phyloP scores from a whole-genome alignment of 148 eudicot species.

The Talinum fruticosum region DNA sequence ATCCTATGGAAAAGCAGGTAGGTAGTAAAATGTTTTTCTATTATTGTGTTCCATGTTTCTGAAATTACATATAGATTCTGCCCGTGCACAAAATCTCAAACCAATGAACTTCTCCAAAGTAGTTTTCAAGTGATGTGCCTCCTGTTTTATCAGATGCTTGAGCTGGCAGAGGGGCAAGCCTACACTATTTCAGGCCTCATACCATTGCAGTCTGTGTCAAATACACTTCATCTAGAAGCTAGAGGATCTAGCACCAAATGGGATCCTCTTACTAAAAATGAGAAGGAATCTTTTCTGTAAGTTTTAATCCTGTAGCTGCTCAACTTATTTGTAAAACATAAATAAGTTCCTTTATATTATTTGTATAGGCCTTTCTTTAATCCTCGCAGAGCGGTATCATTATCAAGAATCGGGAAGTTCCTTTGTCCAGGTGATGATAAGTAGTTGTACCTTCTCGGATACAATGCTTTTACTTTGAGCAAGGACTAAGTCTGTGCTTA shows the following conservation, averaged over 20 bases:
- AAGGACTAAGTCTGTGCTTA: conserved; percentile 8
- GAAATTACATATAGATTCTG: background rate
- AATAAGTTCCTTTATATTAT: conserved; percentile 16
- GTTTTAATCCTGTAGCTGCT: conserved; percentile 24
- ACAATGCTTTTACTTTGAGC: conserved; percentile 13
- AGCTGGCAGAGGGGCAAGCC: conserved; percentile 77
- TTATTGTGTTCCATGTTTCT: background rate
- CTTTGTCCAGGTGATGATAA: conserved; percentile 62
- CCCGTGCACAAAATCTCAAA: conserved; percentile 2
- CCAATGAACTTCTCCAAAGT: background rate
- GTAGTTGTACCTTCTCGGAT: conserved; percentile 2
- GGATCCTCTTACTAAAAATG: conserved; percentile 52
- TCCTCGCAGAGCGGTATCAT: conserved; percentile 59
- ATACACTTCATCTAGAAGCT: conserved; percentile 70
- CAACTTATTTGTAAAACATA: background rate
- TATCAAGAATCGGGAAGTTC: conserved; percentile 62
- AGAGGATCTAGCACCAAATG: conserved; percentile 69
- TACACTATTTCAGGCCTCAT: conserved; percentile 66
- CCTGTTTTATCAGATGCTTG: conserved; percentile 44
- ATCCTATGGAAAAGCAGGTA: conserved; percentile 84
- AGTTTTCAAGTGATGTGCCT: conserved; percentile 13
- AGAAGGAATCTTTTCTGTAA: conserved; percentile 54
- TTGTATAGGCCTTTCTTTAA: conserved; percentile 62
- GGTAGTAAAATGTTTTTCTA: background rate
- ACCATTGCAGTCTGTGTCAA: conserved; percentile 55